Evolutionary conservation across 140 eudicot species (phyloP), one percentile per base, ranked within the genome.

Genomic region (Ambrosia hybrid): DNA sequence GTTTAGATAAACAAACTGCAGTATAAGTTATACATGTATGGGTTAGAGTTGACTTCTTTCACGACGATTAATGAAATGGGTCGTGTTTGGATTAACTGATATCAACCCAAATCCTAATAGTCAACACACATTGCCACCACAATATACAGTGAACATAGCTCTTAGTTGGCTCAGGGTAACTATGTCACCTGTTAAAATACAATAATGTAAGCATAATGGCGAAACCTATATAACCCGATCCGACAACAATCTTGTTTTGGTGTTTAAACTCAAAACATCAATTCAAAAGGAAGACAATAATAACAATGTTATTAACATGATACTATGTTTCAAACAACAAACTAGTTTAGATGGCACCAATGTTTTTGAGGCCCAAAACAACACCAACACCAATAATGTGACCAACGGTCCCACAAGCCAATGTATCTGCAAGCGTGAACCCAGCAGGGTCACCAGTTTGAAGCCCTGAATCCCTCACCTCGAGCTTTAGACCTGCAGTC

Each of bases 401-500:
- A 71, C 98, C 98, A 60, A 93, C 91, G 26, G 84, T 69, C 13
- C 97, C 98, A 70, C 98, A 93, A 46, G 97, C 98, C 79, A 93
- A 79, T 6, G 97, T 90, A 65, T 93, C 96, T 3, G 98, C 98
- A 46, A 93, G 89, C 5, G 98, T 93, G 79, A 93, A 93, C 15
- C 97, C 98, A 46, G 97, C 98, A 2, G 98, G 97, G 80, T 93
- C 98, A 15, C 97, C 97, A 0, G 98, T 93, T 78, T 93, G 97
- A 13, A 93, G 80, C 0, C 98, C 97, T 1, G 98, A 93, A 59
- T 93, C 98, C 87, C 97, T 87, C 4, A 57, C 83, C 71, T 90
- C 97, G 3, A 93, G 88, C 86, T 87, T 93, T 75, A 93, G 82
- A 5, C 97, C 98, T 2, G 98, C 98, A 0, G 97, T 93, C 10